Evolutionary conservation across 1,139 yeast genomes (phyloP), one percentile per base, ranked within the genome.

Genomic region (Scheffersomyces illinoinensis): DNA sequence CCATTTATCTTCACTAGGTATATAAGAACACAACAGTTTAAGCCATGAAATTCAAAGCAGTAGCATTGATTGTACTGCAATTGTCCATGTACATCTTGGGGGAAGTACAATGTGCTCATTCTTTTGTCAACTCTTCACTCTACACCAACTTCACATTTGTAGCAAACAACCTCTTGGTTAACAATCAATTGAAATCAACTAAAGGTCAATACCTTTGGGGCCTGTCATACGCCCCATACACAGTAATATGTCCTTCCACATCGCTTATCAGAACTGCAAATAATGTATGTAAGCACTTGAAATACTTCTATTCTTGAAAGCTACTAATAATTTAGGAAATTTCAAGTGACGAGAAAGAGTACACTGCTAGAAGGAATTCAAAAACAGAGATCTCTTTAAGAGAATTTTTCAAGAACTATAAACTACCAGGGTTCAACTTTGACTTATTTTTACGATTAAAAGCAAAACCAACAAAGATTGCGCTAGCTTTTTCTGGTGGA

Each of bases 401-500:
- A 17, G 65, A 71, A 1, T 76, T 82, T 47, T 68, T 87, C n/a
- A 62, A 66, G 26, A 64, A 77, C 47, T 71, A 77, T 21, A 62
- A 64, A 1, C 76, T 82, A 21, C 83, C 84, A 14, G 76, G 72
- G 1, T 73, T 83, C 56, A 74, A 80, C 59, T 64, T 71, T 20
- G 66, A 70, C 4, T 48, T 58, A 5, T 74, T 71, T 57, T 56
- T 63, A 50, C 7, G 46, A 1, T 48, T 53, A 1, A 62, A 64
- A 43, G 58, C 69, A 3, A 69, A 70, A 48, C 76, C 82, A 0
- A 75, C 80, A 0, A 73, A 68, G 8, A 76, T 87, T 17, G 89
- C 87, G 0, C 61, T 88, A 10, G 87, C 90, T 0, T 69, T 89
- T 39, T 88, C 93, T 5, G 95, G 95, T 4, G 95, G 95, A 12